Evolutionary conservation across 2,329 filamentous ascomycete genomes (phyloP).

Genomic region (Alternaria incomplexa): DNA sequence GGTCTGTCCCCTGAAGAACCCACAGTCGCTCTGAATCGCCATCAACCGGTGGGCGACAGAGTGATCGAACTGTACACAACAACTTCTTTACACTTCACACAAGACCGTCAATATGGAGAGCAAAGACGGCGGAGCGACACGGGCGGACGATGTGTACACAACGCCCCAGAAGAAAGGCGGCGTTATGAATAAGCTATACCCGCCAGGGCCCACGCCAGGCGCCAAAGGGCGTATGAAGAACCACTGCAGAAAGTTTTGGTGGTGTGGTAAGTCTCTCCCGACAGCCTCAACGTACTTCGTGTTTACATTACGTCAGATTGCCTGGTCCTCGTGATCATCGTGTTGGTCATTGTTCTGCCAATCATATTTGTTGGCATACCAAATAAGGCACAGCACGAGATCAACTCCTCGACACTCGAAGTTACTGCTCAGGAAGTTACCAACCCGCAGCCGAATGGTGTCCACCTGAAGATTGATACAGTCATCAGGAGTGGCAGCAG

Average conservation of each 20-base stretch:
- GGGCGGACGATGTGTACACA: constrained; percentile 25
- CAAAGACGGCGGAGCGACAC: constrained; percentile 19
- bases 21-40: background rate
- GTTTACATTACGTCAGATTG: constrained; percentile 43
- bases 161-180: constrained; percentile 34
- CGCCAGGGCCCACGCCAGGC: constrained; percentile 40
- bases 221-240: constrained; percentile 43
- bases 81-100: constrained; percentile 4
- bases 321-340: constrained; percentile 57
- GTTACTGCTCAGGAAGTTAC: constrained; percentile 59
- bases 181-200: constrained; percentile 42
- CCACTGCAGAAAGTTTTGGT: constrained; percentile 48
- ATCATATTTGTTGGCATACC: constrained; percentile 66
- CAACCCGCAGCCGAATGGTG: constrained; percentile 56
- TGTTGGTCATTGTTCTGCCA: constrained; percentile 63
- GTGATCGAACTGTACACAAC: background rate
- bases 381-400: constrained; percentile 61
- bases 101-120: constrained; percentile 28
- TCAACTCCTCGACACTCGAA: constrained; percentile 59
- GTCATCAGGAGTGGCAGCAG: constrained; percentile 56
- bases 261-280: constrained; percentile 39
- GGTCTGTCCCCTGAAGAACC: background rate
- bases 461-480: constrained; percentile 58
- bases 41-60: background rate
- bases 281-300: background rate